These are phyloP conservation scores for Paxillus rubicundulus DNA, from an alignment of 768 basidiomycete genomes.

Conservation along the genomic window DNA sequence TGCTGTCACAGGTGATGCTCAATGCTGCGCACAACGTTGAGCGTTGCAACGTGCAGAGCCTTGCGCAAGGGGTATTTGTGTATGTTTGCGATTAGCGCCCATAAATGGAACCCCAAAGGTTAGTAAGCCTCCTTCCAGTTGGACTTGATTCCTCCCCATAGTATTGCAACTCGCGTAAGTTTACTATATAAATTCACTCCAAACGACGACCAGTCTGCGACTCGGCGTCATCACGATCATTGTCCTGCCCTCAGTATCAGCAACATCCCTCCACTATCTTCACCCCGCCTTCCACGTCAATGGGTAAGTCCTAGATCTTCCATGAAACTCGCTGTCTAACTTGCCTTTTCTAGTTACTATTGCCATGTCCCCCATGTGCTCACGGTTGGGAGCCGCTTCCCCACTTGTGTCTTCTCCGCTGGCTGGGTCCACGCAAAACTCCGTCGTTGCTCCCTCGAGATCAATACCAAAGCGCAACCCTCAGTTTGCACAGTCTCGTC, in stretches of 20 bases:
- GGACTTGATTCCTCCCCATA: constrained; percentile 20
- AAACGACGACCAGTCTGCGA: constrained; percentile 31
- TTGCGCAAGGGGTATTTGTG: constrained; percentile 14
- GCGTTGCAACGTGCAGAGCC: no score
- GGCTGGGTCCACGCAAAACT: constrained; percentile 40
- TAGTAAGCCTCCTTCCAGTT: constrained; percentile 2
- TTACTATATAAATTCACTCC: constrained; percentile 23
- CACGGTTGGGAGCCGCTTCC: constrained; percentile 22
- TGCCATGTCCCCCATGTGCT: constrained; percentile 37
- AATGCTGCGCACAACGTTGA: no score
- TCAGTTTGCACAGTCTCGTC: constrained; percentile 69
- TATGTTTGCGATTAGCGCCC: constrained; percentile 15
- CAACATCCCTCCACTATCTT: constrained; percentile 9
- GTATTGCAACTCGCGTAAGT: constrained; percentile 11
- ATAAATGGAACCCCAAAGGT: constrained; percentile 28
- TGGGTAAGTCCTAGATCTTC: constrained; percentile 35
- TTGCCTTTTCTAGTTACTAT: constrained; percentile 35
- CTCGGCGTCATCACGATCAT: constrained; percentile 30
- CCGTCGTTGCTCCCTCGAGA: constrained; percentile 31
- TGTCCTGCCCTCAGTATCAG: constrained; percentile 9
- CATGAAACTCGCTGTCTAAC: background rate
- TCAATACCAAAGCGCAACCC: constrained; percentile 42
- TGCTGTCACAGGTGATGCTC: no score
- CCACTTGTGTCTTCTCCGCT: constrained; percentile 64
- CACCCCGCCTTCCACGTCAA: constrained; percentile 15